Percentiles rank a stretch among this genome's conserved stretches.
Evolutionary conservation across 2,329 filamentous ascomycete genomes (phyloP).

Genomic region (Verticillium nonalfalfae): DNA sequence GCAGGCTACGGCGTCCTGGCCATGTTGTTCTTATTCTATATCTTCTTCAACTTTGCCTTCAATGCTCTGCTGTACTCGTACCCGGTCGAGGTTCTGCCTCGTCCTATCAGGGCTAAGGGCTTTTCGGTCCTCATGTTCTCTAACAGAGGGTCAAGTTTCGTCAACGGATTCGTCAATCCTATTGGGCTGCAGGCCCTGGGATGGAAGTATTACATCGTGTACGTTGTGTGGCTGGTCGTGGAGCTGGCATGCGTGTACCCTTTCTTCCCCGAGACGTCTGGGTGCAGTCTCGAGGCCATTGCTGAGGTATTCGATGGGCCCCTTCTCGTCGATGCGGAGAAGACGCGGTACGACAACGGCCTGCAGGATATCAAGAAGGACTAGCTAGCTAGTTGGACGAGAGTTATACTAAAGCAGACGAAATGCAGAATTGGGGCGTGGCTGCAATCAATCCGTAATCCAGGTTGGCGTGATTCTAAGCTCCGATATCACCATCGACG

Average conservation of each 20-base stretch:
- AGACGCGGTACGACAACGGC: background rate
- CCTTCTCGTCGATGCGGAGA: background rate
- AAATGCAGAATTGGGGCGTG: background rate
- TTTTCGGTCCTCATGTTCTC: constrained; percentile 23
- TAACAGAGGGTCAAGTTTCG: constrained; percentile 12
- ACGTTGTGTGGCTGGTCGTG: constrained; percentile 12
- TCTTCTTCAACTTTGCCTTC: constrained; percentile 12
- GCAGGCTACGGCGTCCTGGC: constrained; percentile 12
- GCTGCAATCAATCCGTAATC: background rate
- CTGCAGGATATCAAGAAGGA: background rate
- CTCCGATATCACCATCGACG: background rate
- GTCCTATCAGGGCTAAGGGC: constrained; percentile 43
- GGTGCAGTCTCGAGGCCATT: constrained; percentile 9
- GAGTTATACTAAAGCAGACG: background rate
- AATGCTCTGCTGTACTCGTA: constrained; percentile 31
- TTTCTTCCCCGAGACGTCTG: constrained; percentile 11
- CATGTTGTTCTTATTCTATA: constrained; percentile 9
- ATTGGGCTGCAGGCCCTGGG: constrained; percentile 41
- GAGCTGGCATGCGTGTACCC: constrained; percentile 9
- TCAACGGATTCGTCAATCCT: constrained; percentile 37
- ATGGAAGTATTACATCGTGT: constrained; percentile 41
- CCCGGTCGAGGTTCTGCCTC: constrained; percentile 44
- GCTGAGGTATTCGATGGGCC: constrained; percentile 8
- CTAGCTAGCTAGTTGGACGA: background rate
- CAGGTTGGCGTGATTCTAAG: background rate